Evolutionary conservation across 2,329 filamentous ascomycete species (phyloP).

Genomic region (Biscogniauxia sp.): DNA sequence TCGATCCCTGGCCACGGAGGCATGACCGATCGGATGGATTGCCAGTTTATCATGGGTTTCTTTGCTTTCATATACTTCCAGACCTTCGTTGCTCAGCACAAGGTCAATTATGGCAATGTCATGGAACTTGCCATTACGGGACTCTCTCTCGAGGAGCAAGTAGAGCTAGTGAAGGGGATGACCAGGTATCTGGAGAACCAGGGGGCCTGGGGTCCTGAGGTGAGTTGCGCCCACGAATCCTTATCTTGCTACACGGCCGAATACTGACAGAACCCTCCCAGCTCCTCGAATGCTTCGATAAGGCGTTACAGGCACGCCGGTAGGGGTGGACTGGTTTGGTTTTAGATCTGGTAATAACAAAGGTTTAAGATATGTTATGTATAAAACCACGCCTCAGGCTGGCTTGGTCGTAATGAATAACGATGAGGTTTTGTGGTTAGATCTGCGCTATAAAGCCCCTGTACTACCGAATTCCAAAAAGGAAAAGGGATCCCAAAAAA

Average conservation of each 20-base stretch:
- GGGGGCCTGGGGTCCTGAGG: constrained; percentile 44
- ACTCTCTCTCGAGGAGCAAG: constrained; percentile 82
- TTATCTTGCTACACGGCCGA: not conserved
- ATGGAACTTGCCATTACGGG: constrained; percentile 91
- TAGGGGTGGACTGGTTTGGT: constrained; percentile 13
- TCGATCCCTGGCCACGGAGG: constrained; percentile 96
- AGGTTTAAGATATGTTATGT: not conserved
- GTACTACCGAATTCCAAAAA: not conserved
- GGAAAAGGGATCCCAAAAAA: not conserved
- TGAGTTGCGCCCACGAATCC: constrained; percentile 26
- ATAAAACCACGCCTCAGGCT: constrained; percentile 13
- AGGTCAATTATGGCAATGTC: constrained; percentile 79
- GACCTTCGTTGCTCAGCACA: constrained; percentile 89
- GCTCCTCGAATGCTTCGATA: constrained; percentile 36
- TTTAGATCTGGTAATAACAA: constrained; percentile 5
- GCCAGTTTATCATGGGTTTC: constrained; percentile 99
- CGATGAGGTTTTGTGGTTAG: constrained; percentile 8
- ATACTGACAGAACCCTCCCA: constrained; percentile 13
- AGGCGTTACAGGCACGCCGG: constrained; percentile 27
- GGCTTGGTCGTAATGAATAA: constrained; percentile 20
- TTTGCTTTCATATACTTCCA: constrained; percentile 99
- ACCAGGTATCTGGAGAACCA: constrained; percentile 64
- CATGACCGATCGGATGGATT: constrained; percentile 99
- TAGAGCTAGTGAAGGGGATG: constrained; percentile 71
- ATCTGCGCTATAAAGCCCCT: not conserved